Base-by-base conservation (phyloP, 176 grass and related monocot genomes). In the Otatea glauca region DNA sequence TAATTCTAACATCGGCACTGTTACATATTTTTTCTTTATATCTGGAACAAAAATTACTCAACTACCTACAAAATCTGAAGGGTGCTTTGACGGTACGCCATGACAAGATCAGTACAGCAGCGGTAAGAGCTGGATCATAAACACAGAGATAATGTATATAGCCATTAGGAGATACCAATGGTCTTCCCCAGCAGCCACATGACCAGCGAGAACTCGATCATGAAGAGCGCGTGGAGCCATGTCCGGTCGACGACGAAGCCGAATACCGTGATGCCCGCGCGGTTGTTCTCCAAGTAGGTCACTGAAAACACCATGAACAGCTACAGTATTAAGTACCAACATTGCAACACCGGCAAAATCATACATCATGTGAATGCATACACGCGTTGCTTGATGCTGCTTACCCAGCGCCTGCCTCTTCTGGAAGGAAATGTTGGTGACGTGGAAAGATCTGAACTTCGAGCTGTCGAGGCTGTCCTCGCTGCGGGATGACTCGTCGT, bases 251-350 rank as follows among this genome's bases (percentile, higher is more conserved):
- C 84, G 37, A 93, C 81, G 73, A 98, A 98, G 35, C 96, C 91
- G 20, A 92, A 98, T 62, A 94, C 81, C 9, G 88, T 93, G 83
- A 98, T 98, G 27, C 93, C 93, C 0, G 89, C 86, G 8, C 72
- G 80, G 88, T 98, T 98, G 88, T 98, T 98, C 89, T 98, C 96
- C 91, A 96, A 63, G 83, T 98, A 98, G 45, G 96, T 98, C 83
- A 98, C 96, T 98, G 93, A 29, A 81, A 89, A 84, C 71, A 27
- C 42, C 81, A 88, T 71, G 81, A 80, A 13, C 70, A 71, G 83
- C 66, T 82, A 87, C 76, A 76, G 85, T 74, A 32, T 1, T 27
- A 4, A 70, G n/a, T 58, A 17, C 24, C 49, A 76, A 20, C 9
- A 58, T 16, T 5, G 63, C 35, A 70, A 37, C 23, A 55, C 0